Base-by-base conservation (phyloP, 2,329 filamentous ascomycete genomes). In the Talaromyces sp. region DNA sequence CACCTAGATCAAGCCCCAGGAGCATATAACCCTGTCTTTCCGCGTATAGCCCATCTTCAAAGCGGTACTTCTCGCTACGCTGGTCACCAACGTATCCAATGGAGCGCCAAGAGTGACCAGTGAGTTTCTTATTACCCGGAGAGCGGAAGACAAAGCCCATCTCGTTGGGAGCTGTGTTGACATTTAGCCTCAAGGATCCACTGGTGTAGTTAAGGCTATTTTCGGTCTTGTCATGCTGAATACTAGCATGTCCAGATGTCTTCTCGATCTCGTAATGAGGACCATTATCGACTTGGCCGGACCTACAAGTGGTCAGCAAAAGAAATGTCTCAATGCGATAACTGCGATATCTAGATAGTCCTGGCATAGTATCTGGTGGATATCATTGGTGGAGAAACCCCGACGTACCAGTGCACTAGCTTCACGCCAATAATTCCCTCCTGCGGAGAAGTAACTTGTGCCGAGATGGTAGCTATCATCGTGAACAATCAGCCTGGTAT, bases 361-460 rank as follows among this genome's bases (percentile, higher is more conserved):
- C 29, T 16, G n/a, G n/a, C n/a, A 33, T 14, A 45, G 27, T 20
- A 41, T 27, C 7, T 2, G 9, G 13, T 22, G 16, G 14, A 35
- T 16, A 16, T 11, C 7, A 27, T 30, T 44, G 32, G 13, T 48
- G 30, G 19, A 20, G 16, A 16, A 47, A 58, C 30, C 10, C 6
- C 3, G 8, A 39, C 36, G 36, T 57, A 72, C 70, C 71, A 75
- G 51, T 74, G 72, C 2, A 68, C 60, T 33, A 74, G 61, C 24
- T 72, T 74, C 22, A 74, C 71, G 10, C 70, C 71, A n/a, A 73
- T 71, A 7, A 74, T 57, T 9, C 71, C 71, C 48, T 74, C 72
- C 11, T 67, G 50, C 6, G 72, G 72, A 14, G 72, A 74, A 6
- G 69, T 70, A 13, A 73, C 54, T 16, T 55, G 59, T 1, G 69